Evolutionary conservation across 148 eudicot species (phyloP).

Genomic region (Rhododendron vialii): DNA sequence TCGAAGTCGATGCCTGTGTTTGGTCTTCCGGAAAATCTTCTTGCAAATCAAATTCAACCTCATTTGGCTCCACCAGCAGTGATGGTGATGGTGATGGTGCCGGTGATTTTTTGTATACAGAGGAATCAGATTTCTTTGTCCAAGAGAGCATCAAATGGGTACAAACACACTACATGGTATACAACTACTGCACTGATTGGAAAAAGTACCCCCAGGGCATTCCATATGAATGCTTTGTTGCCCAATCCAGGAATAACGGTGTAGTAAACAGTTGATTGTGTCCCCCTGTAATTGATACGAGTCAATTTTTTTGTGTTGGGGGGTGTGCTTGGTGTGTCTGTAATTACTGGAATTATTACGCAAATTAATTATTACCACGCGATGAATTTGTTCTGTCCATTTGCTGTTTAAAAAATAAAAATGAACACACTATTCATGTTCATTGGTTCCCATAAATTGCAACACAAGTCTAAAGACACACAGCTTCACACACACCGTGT

Average conservation of each 20-base stretch:
- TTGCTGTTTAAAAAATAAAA: background rate
- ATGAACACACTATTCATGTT: background rate
- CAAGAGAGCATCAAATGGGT: constrained; percentile 21
- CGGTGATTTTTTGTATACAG: background rate
- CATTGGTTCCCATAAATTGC: background rate
- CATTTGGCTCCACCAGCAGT: background rate
- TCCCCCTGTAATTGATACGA: background rate
- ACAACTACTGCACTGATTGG: constrained; percentile 17
- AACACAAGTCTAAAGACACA: background rate
- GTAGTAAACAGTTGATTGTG: background rate
- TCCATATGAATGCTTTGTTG: constrained; percentile 12
- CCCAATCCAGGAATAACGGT: background rate
- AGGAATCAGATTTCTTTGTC: constrained; percentile 13
- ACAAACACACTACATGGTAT: constrained; percentile 14
- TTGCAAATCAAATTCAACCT: constrained; percentile 3
- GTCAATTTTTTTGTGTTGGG: background rate
- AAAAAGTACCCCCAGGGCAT: constrained; percentile 16
- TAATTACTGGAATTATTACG: background rate
- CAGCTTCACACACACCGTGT: background rate
- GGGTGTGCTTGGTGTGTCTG: background rate
- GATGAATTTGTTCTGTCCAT: background rate
- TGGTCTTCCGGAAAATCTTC: constrained; percentile 22
- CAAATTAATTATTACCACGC: background rate
- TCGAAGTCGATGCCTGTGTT: constrained; percentile 14
- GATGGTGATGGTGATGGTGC: constrained; percentile 10